Conservation (phyloP, 1,139 yeast species). For the Scheffersomyces titani region DNA sequence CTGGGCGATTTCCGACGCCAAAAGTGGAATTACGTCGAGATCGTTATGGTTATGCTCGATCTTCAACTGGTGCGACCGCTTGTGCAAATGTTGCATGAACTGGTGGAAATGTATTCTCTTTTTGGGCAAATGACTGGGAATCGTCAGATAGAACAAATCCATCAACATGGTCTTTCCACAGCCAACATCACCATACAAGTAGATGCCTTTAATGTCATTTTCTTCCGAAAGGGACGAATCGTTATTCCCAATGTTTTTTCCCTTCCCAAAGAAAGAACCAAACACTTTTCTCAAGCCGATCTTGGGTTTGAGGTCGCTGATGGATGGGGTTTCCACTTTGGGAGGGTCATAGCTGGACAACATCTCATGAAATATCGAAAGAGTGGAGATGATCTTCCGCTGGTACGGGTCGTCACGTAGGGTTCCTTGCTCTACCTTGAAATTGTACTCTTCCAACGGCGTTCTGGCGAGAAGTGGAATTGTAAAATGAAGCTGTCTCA, state of each 20-base stretch:
- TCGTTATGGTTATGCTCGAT: conserved; percentile 56
- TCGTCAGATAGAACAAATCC: conserved; percentile 88
- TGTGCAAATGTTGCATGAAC: conserved; percentile 93
- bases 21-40: conserved; percentile 77
- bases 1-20: conserved; percentile 83
- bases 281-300: conserved; percentile 44
- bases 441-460: conserved; percentile 66
- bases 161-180: conserved; percentile 98
- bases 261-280: conserved; percentile 33
- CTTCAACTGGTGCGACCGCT: conserved; percentile 78
- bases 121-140: conserved; percentile 76
- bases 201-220: conserved; percentile 68
- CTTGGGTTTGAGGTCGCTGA: conserved; percentile 48
- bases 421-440: conserved; percentile 50
- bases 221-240: conserved; percentile 17
- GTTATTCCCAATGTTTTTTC: conserved; percentile 11
- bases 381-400: conserved; percentile 55
- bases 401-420: conserved; percentile 71
- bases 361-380: conserved; percentile 53
- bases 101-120: conserved; percentile 91
- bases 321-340: conserved; percentile 47
- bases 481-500: neutral
- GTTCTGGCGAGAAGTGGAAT: neutral
- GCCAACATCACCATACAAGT: conserved; percentile 95
- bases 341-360: conserved; percentile 59